Evolutionary conservation across 2,329 filamentous ascomycete genomes (phyloP), one percentile per base, ranked within the genome.

Genomic region (Claviceps purpurea): DNA sequence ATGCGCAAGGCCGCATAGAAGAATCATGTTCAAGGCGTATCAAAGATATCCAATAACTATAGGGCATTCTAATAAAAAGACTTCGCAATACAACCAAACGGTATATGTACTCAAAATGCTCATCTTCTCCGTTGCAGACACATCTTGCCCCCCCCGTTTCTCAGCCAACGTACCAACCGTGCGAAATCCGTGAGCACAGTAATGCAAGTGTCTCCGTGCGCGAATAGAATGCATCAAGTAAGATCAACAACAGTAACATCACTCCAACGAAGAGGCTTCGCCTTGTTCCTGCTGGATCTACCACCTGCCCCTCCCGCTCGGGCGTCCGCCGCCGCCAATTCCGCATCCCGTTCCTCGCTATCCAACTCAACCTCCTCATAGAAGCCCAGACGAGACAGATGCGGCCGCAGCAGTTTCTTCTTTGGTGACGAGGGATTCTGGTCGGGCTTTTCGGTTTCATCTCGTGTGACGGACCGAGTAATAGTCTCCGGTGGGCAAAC

Each of bases 351-450:
- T 52, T 68, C 56, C 13, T 62, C 57, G 1, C 54, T 56, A 1
- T 60, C 57, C 7, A 63, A 57, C 16, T 63, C 56, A 2, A 64
- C 50, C 37, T 66, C 70, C 26, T 62, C 59, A 55, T 70, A 68
- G 59, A 71, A 74, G 3, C 72, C 71, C 5, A 59, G 59, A 14
- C 60, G 60, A 45, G 67, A 68, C 26, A 59, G 60, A 43, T 65
- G 64, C 13, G 70, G 68, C 39, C 70, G 57, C 54, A 70, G 64
- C 13, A 72, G 54, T 54, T 67, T 73, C 55, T 70, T 73, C 58
- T 60, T 65, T 52, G 52, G 13, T n/a, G 44, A 37, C 7, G 58
- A 56, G 3, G 51, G 10, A 41, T 47, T 34, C 47, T 47, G 20
- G 11, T 30, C 5, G 24, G 26, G 6, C 39, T 26, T 18, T 14